Evolutionary conservation across 2,329 filamentous ascomycete species (phyloP).

Genomic region (Immersiporthe knoxdaviesiana): DNA sequence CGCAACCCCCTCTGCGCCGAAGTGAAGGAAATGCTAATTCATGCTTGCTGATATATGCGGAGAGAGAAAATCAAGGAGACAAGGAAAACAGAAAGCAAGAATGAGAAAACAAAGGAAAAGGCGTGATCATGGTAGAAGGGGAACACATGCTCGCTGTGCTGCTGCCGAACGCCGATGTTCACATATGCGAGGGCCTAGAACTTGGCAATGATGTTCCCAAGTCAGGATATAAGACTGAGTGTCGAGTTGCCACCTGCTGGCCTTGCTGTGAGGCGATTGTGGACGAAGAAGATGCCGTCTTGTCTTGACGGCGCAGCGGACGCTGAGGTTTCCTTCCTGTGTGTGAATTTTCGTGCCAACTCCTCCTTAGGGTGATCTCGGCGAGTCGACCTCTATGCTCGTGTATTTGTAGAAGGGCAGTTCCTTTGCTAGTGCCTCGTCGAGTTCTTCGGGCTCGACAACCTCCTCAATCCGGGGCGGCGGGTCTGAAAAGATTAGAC

Average conservation of each 20-base stretch:
- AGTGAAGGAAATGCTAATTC: not conserved
- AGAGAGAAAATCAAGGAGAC: not conserved
- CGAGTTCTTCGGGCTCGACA: conserved; percentile 50
- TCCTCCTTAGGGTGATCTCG: conserved; percentile 32
- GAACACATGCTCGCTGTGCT: not conserved
- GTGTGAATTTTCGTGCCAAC: not conserved
- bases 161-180: not conserved
- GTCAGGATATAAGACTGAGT: not conserved
- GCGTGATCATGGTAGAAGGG: not conserved
- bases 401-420: conserved; percentile 57
- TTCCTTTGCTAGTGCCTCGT: conserved; percentile 50
- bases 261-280: not conserved
- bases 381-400: conserved; percentile 54
- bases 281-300: not conserved
- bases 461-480: conserved; percentile 57
- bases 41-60: not conserved
- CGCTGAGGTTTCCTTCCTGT: not conserved
- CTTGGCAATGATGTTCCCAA: not conserved
- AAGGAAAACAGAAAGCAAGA: not conserved
- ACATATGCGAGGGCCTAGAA: not conserved
- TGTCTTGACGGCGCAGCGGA: not conserved
- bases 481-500: conserved; percentile 54
- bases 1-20: not conserved
- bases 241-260: not conserved
- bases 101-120: not conserved